Evolutionary conservation across 2,329 filamentous ascomycete genomes (phyloP).

Genomic region (Penicillium sp.): DNA sequence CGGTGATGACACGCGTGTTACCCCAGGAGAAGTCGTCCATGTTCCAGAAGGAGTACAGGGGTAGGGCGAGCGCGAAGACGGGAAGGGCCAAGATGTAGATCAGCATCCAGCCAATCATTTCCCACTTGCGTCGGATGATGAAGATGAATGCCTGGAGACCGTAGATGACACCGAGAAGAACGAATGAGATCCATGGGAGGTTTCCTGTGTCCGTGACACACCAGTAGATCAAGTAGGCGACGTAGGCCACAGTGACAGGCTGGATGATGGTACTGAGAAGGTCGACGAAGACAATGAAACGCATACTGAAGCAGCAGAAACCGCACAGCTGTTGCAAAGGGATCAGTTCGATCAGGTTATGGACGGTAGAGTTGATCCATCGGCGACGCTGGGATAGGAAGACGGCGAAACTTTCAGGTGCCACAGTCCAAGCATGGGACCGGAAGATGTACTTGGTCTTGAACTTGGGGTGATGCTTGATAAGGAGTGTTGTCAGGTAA

Average conservation of each 20-base stretch:
- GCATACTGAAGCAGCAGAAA: slow-evolving; percentile 99
- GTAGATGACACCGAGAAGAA: slow-evolving; percentile 91
- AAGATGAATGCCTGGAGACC: slow-evolving; percentile 97
- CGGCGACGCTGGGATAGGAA: slow-evolving; percentile 97
- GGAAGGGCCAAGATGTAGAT: slow-evolving; percentile 89
- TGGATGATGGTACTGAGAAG: slow-evolving; percentile 87
- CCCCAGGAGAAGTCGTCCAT: slow-evolving; percentile 99
- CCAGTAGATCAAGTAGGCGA: slow-evolving; percentile 80
- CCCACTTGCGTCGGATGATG: slow-evolving; percentile 93
- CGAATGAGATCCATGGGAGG: slow-evolving; percentile 79
- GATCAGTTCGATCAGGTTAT: slow-evolving; percentile 94
- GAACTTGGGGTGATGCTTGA: slow-evolving; percentile 88
- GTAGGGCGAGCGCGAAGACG: slow-evolving; percentile 83
- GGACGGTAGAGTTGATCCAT: slow-evolving; percentile 99
- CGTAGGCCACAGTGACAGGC: slow-evolving; percentile 84
- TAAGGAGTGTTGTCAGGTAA: slow-evolving; percentile 87
- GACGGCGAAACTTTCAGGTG: slow-evolving; percentile 86
- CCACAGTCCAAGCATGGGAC: slow-evolving; percentile 94
- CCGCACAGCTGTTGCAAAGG: slow-evolving; percentile 90
- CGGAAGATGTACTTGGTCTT: slow-evolving; percentile 97
- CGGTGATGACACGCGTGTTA: slow-evolving; percentile 94
- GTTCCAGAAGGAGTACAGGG: slow-evolving; percentile 95
- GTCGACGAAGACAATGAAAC: slow-evolving; percentile 94
- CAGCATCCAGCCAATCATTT: slow-evolving; percentile 99
- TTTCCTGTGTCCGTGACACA: slow-evolving; percentile 58